These are phyloP conservation scores for Grosmannia huntii DNA, from an alignment of 2,329 filamentous ascomycete genomes.

Conservation along the genomic window DNA sequence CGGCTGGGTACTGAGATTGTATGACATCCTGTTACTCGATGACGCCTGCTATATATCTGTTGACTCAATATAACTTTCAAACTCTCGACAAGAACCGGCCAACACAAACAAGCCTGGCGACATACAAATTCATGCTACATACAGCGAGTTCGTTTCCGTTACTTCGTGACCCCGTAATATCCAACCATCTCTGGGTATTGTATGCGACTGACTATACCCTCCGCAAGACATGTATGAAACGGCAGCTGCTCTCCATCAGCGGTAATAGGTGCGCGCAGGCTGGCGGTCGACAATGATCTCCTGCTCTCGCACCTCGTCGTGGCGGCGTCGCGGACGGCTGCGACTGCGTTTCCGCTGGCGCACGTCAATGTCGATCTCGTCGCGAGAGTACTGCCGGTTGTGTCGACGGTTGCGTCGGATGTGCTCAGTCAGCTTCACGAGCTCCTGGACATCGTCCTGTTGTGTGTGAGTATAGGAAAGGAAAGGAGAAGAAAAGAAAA, in stretches of 20 bases:
- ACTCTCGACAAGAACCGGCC: background rate
- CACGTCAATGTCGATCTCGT: constrained; percentile 29
- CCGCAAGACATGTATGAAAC: background rate
- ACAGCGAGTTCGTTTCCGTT: background rate
- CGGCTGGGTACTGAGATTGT: background rate
- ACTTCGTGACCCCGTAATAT: background rate
- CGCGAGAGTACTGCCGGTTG: constrained; percentile 17
- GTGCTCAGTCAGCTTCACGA: constrained; percentile 71
- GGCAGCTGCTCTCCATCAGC: background rate
- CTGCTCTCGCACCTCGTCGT: constrained; percentile 54
- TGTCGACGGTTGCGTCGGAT: constrained; percentile 54
- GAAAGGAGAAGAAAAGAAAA: background rate
- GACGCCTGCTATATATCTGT: background rate
- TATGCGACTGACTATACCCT: background rate
- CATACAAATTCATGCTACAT: background rate
- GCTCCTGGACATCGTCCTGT: constrained; percentile 74
- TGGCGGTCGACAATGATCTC: constrained; percentile 51
- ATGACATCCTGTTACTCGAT: background rate
- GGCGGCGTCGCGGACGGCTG: constrained; percentile 15
- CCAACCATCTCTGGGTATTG: background rate
- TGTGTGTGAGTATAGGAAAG: constrained; percentile 18
- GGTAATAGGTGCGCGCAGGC: constrained; percentile 15
- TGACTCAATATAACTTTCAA: background rate
- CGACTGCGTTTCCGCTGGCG: constrained; percentile 22
- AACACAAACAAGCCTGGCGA: background rate